Percentiles rank a stretch among this genome's conserved stretches.
Evolutionary conservation across 495 filamentous ascomycete species (phyloP).

Genomic region (Neurospora sp.): DNA sequence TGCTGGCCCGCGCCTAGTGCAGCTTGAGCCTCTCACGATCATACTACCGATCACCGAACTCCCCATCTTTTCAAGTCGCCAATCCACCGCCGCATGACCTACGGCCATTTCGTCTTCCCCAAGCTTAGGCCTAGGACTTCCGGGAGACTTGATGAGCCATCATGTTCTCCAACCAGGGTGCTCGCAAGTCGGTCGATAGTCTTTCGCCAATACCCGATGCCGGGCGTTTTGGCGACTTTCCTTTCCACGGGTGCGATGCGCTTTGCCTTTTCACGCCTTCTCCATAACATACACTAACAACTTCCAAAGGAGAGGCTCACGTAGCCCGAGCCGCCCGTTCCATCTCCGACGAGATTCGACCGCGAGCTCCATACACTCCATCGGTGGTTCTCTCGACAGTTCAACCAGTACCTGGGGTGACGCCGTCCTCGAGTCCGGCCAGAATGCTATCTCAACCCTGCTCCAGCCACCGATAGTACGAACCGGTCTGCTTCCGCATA

Average conservation of each 20-base stretch:
- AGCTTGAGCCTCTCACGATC: background rate
- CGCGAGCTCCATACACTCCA: constrained; percentile 77
- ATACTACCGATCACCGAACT: background rate
- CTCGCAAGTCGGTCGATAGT: constrained; percentile 63
- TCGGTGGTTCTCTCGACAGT: constrained; percentile 65
- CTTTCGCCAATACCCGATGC: constrained; percentile 43
- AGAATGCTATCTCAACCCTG: constrained; percentile 91
- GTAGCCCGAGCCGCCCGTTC: constrained; percentile 14
- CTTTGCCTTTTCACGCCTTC: constrained; percentile 1
- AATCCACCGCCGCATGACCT: background rate
- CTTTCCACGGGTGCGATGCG: constrained; percentile 40
- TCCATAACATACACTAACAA: constrained; percentile 15
- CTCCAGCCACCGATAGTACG: constrained; percentile 85
- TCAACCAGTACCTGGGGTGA: constrained; percentile 42
- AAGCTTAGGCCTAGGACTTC: constrained; percentile 1
- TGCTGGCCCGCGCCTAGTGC: background rate
- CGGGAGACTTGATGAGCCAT: constrained; percentile 21
- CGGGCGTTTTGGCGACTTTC: constrained; percentile 47
- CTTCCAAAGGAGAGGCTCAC: constrained; percentile 15
- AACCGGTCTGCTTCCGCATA: constrained; percentile 72
- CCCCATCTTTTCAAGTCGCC: background rate
- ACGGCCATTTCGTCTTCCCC: background rate
- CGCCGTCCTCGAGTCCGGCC: constrained; percentile 62
- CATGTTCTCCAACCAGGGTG: constrained; percentile 56
- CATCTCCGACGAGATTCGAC: constrained; percentile 61